These are phyloP conservation scores for Curvularia lunata DNA, from an alignment of 2,329 filamentous ascomycete genomes.

Conservation along the genomic window DNA sequence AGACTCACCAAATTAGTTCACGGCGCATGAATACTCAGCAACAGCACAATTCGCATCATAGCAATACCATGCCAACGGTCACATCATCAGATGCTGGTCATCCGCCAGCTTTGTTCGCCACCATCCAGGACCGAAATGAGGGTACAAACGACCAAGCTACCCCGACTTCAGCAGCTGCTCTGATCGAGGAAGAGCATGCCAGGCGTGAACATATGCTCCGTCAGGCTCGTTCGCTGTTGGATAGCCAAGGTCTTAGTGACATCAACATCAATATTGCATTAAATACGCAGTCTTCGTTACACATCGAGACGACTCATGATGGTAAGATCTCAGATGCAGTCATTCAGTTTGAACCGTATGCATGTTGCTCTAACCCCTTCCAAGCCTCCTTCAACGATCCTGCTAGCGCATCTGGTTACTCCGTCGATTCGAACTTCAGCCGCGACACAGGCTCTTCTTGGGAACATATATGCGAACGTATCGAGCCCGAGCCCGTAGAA, in stretches of 20 bases:
- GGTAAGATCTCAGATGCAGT: constrained; percentile 38
- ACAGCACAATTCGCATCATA: constrained; percentile 24
- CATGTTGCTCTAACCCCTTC: constrained; percentile 21
- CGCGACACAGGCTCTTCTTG: constrained; percentile 16
- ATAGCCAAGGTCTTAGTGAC: constrained; percentile 21
- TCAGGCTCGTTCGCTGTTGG: constrained; percentile 18
- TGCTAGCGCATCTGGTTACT: constrained; percentile 1
- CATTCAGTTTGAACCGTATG: constrained; percentile 29
- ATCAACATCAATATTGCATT: constrained; percentile 35
- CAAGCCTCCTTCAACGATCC: constrained; percentile 19
- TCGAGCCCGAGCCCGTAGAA: neutral
- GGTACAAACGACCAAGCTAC: constrained; percentile 16
- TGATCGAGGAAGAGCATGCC: constrained; percentile 10
- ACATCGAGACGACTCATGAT: constrained; percentile 32
- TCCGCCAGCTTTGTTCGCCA: constrained; percentile 10
- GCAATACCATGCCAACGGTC: constrained; percentile 36
- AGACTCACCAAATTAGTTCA: constrained; percentile 20
- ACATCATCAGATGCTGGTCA: constrained; percentile 22
- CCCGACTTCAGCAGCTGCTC: constrained; percentile 32
- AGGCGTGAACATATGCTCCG: constrained; percentile 1
- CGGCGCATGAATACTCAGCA: constrained; percentile 26
- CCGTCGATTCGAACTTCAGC: constrained; percentile 6
- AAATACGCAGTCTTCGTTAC: constrained; percentile 26
- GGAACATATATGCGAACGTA: constrained; percentile 3
- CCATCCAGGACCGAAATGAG: constrained; percentile 1